phyloP scores from a whole-genome alignment of 192 early-diverging fungal species.

The Backusella circina region DNA sequence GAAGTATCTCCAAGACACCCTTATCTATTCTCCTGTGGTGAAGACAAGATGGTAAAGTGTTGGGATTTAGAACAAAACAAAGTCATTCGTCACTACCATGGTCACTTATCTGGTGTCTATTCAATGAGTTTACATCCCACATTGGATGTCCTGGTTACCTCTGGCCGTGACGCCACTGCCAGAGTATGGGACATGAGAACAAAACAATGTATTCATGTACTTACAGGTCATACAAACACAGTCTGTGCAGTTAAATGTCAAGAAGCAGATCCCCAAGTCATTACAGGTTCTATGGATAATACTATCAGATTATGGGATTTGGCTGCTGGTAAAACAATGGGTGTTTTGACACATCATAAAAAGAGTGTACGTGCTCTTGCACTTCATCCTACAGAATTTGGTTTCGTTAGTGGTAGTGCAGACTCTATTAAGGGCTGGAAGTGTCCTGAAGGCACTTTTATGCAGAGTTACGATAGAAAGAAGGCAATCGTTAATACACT shows the following conservation, averaged over 20 bases:
- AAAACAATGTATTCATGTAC: conserved; percentile 84
- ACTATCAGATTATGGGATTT: conserved; percentile 97
- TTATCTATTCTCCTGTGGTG: conserved; percentile 95
- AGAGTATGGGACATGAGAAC: conserved; percentile 99
- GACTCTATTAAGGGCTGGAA: conserved; percentile 98
- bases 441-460: conserved; percentile 91
- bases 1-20: conserved; percentile 94
- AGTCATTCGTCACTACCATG: conserved; percentile 98
- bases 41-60: conserved; percentile 99
- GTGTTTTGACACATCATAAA: conserved; percentile 96
- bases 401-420: conserved; percentile 84
- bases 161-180: conserved; percentile 91
- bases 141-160: conserved; percentile 91
- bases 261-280: conserved; percentile 94
- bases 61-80: conserved; percentile 99
- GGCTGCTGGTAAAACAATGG: conserved; percentile 92
- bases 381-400: conserved; percentile 90
- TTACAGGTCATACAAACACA: conserved; percentile 85
- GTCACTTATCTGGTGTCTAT: conserved; percentile 94
- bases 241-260: conserved; percentile 88
- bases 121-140: conserved; percentile 89
- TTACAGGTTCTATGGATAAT: conserved; percentile 90
- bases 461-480: conserved; percentile 90
- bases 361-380: conserved; percentile 92
- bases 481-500: conserved; percentile 89